phyloP scores from a whole-genome alignment of 163 green algal genomes.

The Scenedesmus sp. region DNA sequence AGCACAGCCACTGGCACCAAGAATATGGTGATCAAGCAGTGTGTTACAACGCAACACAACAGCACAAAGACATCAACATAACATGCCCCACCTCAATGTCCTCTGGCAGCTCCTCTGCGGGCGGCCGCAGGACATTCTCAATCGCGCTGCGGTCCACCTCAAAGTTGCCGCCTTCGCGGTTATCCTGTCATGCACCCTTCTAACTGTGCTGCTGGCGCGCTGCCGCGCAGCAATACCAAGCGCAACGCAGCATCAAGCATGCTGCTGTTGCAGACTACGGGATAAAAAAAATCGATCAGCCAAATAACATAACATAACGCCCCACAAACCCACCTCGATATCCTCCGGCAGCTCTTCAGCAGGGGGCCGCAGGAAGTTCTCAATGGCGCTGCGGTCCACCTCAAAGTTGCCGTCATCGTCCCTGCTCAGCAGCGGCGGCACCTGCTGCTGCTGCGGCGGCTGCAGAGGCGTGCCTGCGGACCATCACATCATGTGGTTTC shows the following conservation, averaged over 20 bases:
- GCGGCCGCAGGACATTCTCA: slow-evolving; percentile 89
- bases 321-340: too few relatives aligned
- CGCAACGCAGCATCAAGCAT: too few relatives aligned
- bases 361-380: slow-evolving; percentile 91
- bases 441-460: slow-evolving; percentile 11
- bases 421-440: slow-evolving; percentile 8
- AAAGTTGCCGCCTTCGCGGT: background rate
- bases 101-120: slow-evolving; percentile 89
- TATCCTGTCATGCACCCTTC: too few relatives aligned
- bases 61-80: too few relatives aligned
- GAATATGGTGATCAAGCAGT: background rate
- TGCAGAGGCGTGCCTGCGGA: slow-evolving; percentile 29
- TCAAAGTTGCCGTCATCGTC: slow-evolving; percentile 14
- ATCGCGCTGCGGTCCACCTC: slow-evolving; percentile 67
- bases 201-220: too few relatives aligned
- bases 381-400: slow-evolving; percentile 67
- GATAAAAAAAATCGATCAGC: too few relatives aligned
- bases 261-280: too few relatives aligned
- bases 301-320: too few relatives aligned
- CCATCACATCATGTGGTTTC: background rate
- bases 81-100: slow-evolving; percentile 75
- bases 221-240: too few relatives aligned
- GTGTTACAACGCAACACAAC: background rate
- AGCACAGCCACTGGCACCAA: too few relatives aligned
- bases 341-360: slow-evolving; percentile 92